phyloP scores from a whole-genome alignment of 805 yeast species.

The Schwanniomyces polymorphus region DNA sequence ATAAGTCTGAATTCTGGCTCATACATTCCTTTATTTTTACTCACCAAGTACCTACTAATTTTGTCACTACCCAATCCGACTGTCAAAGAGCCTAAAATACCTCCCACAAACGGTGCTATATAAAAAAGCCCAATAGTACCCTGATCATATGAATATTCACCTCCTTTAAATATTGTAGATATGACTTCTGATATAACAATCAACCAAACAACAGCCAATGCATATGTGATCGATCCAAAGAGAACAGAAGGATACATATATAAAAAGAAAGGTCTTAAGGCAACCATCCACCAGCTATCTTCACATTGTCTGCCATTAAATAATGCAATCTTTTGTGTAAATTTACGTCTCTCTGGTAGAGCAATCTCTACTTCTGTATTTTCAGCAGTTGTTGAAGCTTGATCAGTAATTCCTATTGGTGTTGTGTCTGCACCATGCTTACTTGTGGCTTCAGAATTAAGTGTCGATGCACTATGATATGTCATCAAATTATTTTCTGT shows the following conservation, averaged over 20 bases:
- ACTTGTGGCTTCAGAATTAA: slow-evolving; percentile 1
- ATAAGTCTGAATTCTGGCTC: slow-evolving; percentile 63
- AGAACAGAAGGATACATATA: slow-evolving; percentile 51
- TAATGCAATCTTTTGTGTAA: slow-evolving; percentile 34
- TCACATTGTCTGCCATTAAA: slow-evolving; percentile 49
- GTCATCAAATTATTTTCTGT: slow-evolving; percentile 8
- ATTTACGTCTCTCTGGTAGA: slow-evolving; percentile 9
- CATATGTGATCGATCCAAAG: slow-evolving; percentile 52
- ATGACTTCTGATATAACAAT: slow-evolving; percentile 60
- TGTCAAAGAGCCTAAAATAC: slow-evolving; percentile 53
- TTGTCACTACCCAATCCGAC: slow-evolving; percentile 54
- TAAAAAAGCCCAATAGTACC: slow-evolving; percentile 54
- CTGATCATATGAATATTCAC: slow-evolving; percentile 46
- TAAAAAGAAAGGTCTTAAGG: slow-evolving; percentile 53
- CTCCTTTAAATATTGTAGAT: slow-evolving; percentile 45
- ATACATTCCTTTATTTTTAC: slow-evolving; percentile 52
- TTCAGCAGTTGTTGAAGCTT: slow-evolving; percentile 1
- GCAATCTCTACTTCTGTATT: slow-evolving; percentile 2
- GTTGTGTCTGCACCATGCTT: background rate
- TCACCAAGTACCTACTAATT: slow-evolving; percentile 44
- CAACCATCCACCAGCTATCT: slow-evolving; percentile 57
- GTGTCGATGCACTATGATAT: slow-evolving; percentile 14
- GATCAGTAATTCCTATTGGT: slow-evolving; percentile 11
- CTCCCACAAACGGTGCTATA: slow-evolving; percentile 57
- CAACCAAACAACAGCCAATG: slow-evolving; percentile 63